A percentile compares a stretch with the other conserved stretches of the same genome.
Conservation (phyloP, 345 rosid species). For the Rhodamnia rubescens region DNA sequence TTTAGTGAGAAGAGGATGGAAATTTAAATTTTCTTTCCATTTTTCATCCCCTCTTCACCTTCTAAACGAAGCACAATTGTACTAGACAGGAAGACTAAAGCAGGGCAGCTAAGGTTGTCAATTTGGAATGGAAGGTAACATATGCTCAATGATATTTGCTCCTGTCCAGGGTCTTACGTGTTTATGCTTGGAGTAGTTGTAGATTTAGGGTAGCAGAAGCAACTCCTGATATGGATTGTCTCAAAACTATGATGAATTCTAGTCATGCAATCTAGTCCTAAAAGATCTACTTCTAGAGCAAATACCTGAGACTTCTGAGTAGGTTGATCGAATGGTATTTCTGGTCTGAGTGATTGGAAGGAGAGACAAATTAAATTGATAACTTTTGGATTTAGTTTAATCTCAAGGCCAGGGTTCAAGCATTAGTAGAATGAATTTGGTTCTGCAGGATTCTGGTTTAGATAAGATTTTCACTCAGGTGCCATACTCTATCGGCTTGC, state of each 20-base stretch:
- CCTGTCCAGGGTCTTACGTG: background rate
- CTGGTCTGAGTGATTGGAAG: background rate
- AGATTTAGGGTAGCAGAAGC: background rate
- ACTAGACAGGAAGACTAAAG: background rate
- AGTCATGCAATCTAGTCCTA: background rate
- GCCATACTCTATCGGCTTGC: background rate
- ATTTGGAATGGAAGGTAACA: background rate
- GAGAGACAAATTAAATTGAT: background rate
- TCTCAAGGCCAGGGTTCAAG: background rate
- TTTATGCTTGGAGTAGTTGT: background rate
- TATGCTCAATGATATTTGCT: background rate
- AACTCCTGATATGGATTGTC: background rate
- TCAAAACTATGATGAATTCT: background rate
- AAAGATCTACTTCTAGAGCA: background rate
- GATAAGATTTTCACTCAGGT: background rate
- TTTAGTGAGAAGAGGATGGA: background rate
- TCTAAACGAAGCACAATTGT: background rate
- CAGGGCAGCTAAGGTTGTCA: background rate
- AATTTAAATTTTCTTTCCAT: background rate
- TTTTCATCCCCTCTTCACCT: background rate
- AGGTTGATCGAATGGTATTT: background rate
- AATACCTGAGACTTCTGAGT: background rate
- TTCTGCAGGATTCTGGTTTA: background rate
- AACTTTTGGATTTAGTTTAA: background rate
- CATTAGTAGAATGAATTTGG: background rate